Evolutionary conservation across 345 rosid genomes (phyloP).

Genomic region (Brassica incana): DNA sequence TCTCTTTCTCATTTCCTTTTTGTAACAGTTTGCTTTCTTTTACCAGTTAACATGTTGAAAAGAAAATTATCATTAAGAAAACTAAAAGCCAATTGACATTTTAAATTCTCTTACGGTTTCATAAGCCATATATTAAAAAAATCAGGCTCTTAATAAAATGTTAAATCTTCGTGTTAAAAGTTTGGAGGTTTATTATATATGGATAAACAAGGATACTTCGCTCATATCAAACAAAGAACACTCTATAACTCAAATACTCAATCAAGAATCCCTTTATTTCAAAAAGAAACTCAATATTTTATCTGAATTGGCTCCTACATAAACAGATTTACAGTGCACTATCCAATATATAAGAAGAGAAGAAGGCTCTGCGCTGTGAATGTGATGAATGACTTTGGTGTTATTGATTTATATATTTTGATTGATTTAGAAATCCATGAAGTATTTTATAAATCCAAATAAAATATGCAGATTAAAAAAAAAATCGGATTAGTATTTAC

Average conservation of each 20-base stretch:
- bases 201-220: background rate
- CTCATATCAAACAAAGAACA: background rate
- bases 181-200: background rate
- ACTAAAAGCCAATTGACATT: background rate
- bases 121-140: background rate
- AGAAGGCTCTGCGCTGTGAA: constrained; percentile 1
- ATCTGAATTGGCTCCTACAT: background rate
- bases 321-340: background rate
- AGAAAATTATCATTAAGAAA: background rate
- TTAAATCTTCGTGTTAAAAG: background rate
- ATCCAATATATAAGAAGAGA: background rate
- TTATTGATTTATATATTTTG: no score
- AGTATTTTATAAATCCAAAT: no score
- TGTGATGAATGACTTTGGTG: constrained; percentile 9
- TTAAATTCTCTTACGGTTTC: background rate
- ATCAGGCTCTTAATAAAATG: background rate
- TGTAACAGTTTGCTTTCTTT: background rate
- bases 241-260: background rate
- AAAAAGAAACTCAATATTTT: background rate
- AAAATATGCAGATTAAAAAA: no score
- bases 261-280: background rate
- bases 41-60: background rate
- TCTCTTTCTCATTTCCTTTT: constrained; percentile 18
- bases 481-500: no score
- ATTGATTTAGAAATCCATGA: no score